Percentiles rank a stretch among this genome's conserved stretches.
Evolutionary conservation across 805 yeast species (phyloP).

Genomic region (Candida boleticola): DNA sequence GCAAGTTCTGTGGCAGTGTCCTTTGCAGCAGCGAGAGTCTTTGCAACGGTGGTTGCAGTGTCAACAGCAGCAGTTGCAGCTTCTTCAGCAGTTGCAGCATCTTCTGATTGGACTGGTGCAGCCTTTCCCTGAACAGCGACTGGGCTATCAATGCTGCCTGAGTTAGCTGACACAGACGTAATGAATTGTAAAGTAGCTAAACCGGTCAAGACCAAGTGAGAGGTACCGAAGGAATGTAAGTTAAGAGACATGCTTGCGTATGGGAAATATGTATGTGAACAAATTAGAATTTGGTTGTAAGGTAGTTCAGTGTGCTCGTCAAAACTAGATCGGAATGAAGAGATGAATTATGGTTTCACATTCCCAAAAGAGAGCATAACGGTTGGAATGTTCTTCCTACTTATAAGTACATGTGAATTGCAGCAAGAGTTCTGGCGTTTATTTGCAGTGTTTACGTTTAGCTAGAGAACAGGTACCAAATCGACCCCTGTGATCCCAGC

Average conservation of each 20-base stretch:
- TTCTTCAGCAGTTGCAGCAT: too few relatives aligned
- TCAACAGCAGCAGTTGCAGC: slow-evolving; percentile 8
- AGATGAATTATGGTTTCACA: neutral
- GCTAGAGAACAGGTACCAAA: too few relatives aligned
- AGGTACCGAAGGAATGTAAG: neutral
- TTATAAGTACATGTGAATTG: neutral
- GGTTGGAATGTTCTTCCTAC: neutral
- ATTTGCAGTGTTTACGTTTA: too few relatives aligned
- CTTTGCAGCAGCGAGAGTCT: slow-evolving; percentile 2
- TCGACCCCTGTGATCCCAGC: too few relatives aligned
- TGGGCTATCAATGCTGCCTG: neutral
- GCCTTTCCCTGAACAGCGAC: slow-evolving; percentile 5
- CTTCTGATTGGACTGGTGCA: too few relatives aligned
- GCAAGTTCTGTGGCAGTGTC: slow-evolving; percentile 1
- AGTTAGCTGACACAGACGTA: neutral
- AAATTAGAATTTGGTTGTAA: too few relatives aligned
- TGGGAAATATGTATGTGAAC: too few relatives aligned
- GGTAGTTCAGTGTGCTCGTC: too few relatives aligned
- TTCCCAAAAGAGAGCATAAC: neutral
- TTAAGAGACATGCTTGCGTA: neutral
- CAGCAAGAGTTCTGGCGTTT: too few relatives aligned
- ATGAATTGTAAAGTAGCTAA: neutral
- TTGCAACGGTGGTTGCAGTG: slow-evolving; percentile 6
- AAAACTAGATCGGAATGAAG: neutral
- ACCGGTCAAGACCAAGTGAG: neutral